Evolutionary conservation across 2,329 filamentous ascomycete genomes (phyloP).

Genomic region (Apiospora hydei): DNA sequence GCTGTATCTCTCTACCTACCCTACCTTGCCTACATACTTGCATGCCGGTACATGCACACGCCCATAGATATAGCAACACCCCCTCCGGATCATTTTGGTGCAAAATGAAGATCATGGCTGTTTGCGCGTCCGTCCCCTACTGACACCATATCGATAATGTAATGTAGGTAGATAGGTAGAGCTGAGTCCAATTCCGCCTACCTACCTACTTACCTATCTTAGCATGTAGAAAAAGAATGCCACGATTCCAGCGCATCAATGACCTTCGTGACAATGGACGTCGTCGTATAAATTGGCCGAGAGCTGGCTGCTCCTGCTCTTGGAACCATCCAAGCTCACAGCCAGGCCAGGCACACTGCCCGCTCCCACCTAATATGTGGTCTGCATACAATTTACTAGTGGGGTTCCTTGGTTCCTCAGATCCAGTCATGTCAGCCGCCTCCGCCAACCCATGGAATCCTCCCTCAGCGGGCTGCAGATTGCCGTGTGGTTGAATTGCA

Average conservation of each 20-base stretch:
- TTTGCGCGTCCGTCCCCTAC: neutral
- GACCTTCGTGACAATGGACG: neutral
- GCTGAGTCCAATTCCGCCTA: too few species aligned
- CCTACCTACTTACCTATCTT: too few species aligned
- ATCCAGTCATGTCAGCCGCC: neutral
- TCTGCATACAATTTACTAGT: neutral
- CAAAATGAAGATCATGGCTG: neutral
- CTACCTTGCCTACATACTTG: neutral
- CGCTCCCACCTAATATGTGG: neutral
- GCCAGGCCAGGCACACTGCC: too few species aligned
- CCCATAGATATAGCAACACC: neutral
- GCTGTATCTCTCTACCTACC: neutral
- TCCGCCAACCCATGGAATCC: conserved; percentile 4
- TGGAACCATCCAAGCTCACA: neutral
- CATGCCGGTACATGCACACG: neutral
- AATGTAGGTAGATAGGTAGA: neutral
- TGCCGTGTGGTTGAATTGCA: neutral
- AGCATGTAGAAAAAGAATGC: neutral
- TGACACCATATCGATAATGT: neutral
- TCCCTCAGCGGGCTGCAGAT: conserved; percentile 12
- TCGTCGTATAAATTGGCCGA: neutral
- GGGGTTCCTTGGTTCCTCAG: neutral
- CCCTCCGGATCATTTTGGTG: neutral
- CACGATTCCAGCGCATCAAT: neutral
- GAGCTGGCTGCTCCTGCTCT: neutral